These are phyloP conservation scores for Melaleuca quinquenervia DNA, from an alignment of 345 rosid genomes.

Conservation along the genomic window DNA sequence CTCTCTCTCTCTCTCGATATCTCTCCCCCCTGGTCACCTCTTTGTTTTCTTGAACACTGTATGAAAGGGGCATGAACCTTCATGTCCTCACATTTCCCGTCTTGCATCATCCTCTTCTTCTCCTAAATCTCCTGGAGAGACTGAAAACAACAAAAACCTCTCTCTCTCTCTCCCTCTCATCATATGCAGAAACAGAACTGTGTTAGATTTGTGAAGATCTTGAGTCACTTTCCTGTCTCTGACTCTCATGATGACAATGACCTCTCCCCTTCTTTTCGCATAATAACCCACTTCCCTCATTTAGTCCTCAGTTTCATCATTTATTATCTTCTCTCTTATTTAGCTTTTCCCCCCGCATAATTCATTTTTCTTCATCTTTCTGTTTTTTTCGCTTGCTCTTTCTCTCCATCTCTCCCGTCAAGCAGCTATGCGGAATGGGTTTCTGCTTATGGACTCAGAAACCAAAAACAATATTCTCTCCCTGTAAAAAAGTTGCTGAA, in stretches of 20 bases:
- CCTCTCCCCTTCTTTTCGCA: slow-evolving; percentile 12
- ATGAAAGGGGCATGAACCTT: not conserved
- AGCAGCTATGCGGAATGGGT: not conserved
- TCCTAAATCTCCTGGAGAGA: not conserved
- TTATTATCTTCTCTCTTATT: not conserved
- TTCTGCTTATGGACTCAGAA: not conserved
- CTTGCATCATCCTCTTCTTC: not conserved
- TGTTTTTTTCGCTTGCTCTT: not conserved
- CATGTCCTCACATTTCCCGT: not conserved
- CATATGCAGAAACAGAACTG: not conserved
- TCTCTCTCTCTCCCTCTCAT: not conserved
- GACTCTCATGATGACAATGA: slow-evolving; percentile 64
- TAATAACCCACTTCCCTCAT: not conserved
- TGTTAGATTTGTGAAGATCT: slow-evolving; percentile 41
- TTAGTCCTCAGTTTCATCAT: not conserved
- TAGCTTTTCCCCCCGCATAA: not conserved
- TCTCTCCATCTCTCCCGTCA: not conserved
- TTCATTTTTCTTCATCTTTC: not conserved
- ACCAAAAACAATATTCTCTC: not conserved
- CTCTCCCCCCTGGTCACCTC: not conserved
- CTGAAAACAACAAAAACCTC: not conserved
- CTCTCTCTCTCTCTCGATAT: not conserved
- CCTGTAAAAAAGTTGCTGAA: not conserved
- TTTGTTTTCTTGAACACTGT: not conserved
- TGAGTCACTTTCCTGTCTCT: slow-evolving; percentile 56